These are phyloP conservation scores for Raphidocelis subcapitata DNA, from an alignment of 139 green algal species.

Conservation along the genomic window DNA sequence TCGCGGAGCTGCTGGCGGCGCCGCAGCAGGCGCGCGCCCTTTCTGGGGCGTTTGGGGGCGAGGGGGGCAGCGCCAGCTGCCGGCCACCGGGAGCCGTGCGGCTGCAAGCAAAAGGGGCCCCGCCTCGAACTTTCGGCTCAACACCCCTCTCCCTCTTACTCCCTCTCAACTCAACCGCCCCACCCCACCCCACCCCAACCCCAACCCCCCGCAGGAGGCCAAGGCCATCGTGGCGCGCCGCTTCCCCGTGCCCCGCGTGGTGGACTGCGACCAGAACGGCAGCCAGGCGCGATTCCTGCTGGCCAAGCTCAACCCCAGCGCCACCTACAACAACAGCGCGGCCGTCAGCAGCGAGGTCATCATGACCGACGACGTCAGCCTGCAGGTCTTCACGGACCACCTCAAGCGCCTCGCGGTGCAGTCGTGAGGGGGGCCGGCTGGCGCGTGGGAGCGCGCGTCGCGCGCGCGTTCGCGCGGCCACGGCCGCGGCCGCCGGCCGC, in stretches of 20 bases:
- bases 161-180: no score
- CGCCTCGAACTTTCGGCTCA: no score
- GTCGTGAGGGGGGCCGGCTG: conserved; percentile 58
- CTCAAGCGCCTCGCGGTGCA: conserved; percentile 89
- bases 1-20: conserved; percentile 82
- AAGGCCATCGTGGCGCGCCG: conserved; percentile 64
- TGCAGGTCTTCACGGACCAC: conserved; percentile 93
- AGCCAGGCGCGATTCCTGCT: conserved; percentile 95
- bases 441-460: no score
- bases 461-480: no score
- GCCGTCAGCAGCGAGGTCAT: conserved; percentile 82
- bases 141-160: no score
- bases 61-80: no score
- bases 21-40: conserved; percentile 14
- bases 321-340: conserved; percentile 79
- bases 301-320: conserved; percentile 93
- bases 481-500: no score
- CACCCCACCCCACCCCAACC: no score
- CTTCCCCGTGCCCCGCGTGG: conserved; percentile 91
- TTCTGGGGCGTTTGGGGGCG: no score
- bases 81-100: no score
- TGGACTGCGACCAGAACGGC: conserved; percentile 97
- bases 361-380: conserved; percentile 95
- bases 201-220: conserved; percentile 42
- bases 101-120: no score